phyloP scores from a whole-genome alignment of 2,329 filamentous ascomycete genomes.

The Aureobasidium melanogenum region DNA sequence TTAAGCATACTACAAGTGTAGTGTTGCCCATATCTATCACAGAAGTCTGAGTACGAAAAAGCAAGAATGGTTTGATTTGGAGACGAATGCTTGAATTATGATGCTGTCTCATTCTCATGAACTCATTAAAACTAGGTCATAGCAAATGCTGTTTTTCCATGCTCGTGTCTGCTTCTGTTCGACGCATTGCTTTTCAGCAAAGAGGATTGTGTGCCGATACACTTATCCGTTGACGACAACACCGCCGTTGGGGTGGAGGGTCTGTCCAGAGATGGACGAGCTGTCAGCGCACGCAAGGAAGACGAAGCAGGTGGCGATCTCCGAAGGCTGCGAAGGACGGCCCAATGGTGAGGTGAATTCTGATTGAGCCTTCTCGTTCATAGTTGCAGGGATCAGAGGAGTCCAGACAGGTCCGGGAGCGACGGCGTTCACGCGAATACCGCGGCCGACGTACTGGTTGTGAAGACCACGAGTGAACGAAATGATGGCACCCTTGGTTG shows the following conservation, averaged over 20 bases:
- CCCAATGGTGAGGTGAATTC: slow-evolving; percentile 68
- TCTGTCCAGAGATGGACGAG: slow-evolving; percentile 65
- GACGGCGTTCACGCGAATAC: slow-evolving; percentile 68
- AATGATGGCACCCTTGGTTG: slow-evolving; percentile 69
- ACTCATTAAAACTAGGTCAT: slow-evolving; percentile 2
- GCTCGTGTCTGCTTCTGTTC: not conserved
- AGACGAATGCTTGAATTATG: not conserved
- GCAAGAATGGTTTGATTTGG: no score
- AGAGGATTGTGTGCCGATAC: not conserved
- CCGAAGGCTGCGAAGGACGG: slow-evolving; percentile 67
- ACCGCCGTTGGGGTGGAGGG: slow-evolving; percentile 56
- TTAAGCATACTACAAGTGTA: no score
- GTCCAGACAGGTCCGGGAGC: slow-evolving; percentile 76
- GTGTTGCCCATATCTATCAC: no score
- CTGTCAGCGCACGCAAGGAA: slow-evolving; percentile 57
- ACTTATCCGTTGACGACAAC: slow-evolving; percentile 41
- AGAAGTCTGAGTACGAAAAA: no score
- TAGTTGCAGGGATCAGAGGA: slow-evolving; percentile 63
- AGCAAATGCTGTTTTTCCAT: not conserved
- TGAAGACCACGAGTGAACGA: slow-evolving; percentile 69
- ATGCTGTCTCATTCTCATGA: slow-evolving; percentile 5
- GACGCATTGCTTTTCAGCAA: not conserved
- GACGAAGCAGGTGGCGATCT: slow-evolving; percentile 74
- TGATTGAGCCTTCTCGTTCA: slow-evolving; percentile 61
- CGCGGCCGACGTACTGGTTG: slow-evolving; percentile 63